Base-by-base conservation (phyloP, 306 rosid genomes). In the Geum urbanum region DNA sequence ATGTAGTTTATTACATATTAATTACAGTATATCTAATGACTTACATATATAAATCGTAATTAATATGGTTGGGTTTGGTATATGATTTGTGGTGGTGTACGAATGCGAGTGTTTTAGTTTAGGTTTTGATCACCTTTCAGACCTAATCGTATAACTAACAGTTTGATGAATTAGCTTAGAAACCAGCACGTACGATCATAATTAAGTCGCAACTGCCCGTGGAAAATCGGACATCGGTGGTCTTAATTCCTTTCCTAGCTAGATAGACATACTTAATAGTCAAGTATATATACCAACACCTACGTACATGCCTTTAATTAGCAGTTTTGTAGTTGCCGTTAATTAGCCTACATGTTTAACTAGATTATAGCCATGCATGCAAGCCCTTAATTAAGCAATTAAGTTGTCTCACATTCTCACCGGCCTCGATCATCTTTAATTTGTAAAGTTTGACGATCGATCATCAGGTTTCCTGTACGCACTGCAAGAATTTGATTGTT, bases 41-140 rank as follows among this genome's bases (percentile, higher is more conserved):
- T 27, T 27, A 27, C 2, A n/a, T 27, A 27, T 27, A 27, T 27
- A 27, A 27, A 27, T 27, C 32, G 32, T 1, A 27, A 27, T 27
- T 27, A 51, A 67, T n/a, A 22, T 5, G 37, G 62, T 0, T 24
- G 62, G 15, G 62, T 68, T 51, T 52, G 62, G 62, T 37, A 27
- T 13, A 6, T 27, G n/a, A 37, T 37, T 40, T 18, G 60, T 39
- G 51, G 72, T 53, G 41, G 15, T 37, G 6, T 20, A 32, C 12
- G 43, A 15, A 11, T 44, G 32, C 14, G 27, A 10, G 15, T 44
- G 2, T 7, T 22, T 12, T 57, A 57, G 19, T 80, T 79, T 78
- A 79, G 86, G 85, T 79, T 72, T 77, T 60, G 85, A 76, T 76
- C 66, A 77, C 64, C 70, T 84, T 82, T 82, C 83, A 79, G 78